These are phyloP conservation scores for Erodium moschatum DNA, from an alignment of 441 rosid species.

Conservation along the genomic window DNA sequence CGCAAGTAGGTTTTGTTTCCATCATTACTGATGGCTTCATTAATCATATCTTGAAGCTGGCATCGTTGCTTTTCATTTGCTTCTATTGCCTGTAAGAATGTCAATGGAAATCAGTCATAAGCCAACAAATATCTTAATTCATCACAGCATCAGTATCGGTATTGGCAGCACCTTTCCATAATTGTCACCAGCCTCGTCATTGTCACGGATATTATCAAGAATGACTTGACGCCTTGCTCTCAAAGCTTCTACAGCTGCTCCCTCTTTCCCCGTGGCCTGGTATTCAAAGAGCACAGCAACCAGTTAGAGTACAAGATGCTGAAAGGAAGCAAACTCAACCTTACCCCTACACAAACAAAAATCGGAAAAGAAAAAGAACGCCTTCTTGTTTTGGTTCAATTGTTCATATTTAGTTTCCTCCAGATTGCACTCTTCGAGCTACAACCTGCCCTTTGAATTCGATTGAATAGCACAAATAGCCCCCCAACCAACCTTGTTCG, in stretches of 20 bases:
- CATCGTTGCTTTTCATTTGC: conserved; percentile 71
- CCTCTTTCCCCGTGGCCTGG: conserved; percentile 62
- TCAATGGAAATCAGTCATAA: conserved; percentile 12
- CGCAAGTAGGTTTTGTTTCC: conserved; percentile 80
- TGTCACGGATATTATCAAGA: conserved; percentile 93
- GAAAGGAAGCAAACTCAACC: neutral
- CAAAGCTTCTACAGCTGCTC: conserved; percentile 46
- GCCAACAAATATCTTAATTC: conserved; percentile 10
- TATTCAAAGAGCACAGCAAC: neutral
- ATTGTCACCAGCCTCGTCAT: conserved; percentile 77
- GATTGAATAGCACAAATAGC: neutral
- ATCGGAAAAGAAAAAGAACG: neutral
- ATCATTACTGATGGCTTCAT: conserved; percentile 65
- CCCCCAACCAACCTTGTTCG: neutral
- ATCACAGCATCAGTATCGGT: conserved; percentile 10
- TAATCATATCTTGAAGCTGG: conserved; percentile 71
- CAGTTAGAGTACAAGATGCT: neutral
- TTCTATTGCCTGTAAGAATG: conserved; percentile 56
- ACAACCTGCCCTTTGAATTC: neutral
- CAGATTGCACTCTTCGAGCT: neutral
- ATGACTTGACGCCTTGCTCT: conserved; percentile 71
- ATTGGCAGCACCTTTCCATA: conserved; percentile 55
- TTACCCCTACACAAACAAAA: too few relatives aligned
- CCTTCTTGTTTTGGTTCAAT: neutral
- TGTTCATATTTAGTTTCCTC: neutral